Base-by-base conservation (phyloP, 2,329 filamentous ascomycete species). In the Penicillium sp. region DNA sequence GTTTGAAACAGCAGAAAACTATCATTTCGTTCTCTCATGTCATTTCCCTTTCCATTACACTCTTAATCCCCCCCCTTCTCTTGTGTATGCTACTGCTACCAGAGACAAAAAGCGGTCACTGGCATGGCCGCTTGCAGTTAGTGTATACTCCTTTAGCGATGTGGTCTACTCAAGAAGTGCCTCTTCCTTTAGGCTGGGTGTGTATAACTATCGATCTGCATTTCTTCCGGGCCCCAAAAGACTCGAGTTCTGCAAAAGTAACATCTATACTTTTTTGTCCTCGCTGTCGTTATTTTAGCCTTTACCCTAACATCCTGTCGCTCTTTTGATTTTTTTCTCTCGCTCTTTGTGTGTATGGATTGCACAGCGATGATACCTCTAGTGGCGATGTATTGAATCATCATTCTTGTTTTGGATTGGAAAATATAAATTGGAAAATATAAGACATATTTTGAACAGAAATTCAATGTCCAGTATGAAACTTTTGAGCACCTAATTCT, bases 341-440 rank as follows among this genome's bases (percentile, higher is more conserved):
- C 50, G 12, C 47, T 45, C 19, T 33, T 41, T 41, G 28, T 12
- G 35, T 51, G 50, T 47, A 47, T 44, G 48, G 49, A 58, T 44
- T 53, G 44, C 42, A 49, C 55, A 53, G 52, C 50, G 48, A 37
- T 64, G 58, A 61, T 64, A 58, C 60, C 56, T 61, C 52, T 28
- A 58, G 56, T 57, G 60, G 53, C 55, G 43, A 63, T 53, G 35
- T 51, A 47, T 47, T 56, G 17, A 53, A 17, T 42, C 31, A 42
- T 47, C n/a, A 28, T 40, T 40, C 16, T 33, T 12, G 16, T 40
- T 42, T 51, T 26, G 33, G 36, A 28, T 25, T 41, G 37, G 14
- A 31, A 31, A 31, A 31, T 31, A 31, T 31, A 38, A 42, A 28
- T 25, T 41, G 37, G 14, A 31, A 31, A 31, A 31, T 31, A 31